Base-by-base conservation (phyloP, 2,329 filamentous ascomycete genomes). In the Fusarium newnesense region DNA sequence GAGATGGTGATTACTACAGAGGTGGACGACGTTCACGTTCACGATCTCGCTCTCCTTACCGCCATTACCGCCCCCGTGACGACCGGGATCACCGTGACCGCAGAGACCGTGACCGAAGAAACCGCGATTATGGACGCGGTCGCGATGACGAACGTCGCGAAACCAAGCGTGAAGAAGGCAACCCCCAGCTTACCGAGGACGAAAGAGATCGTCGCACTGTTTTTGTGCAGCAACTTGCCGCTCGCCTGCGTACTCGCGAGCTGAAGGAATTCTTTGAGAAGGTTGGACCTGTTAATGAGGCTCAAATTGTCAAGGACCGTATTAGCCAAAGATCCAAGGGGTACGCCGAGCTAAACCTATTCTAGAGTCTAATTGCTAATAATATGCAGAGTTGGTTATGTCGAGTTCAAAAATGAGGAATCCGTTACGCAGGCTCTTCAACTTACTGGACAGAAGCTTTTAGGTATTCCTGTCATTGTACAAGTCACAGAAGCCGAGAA, bases 401-500 rank as follows among this genome's bases (percentile, higher is more conserved):
- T 99, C 87, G 96, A 99, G 87, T 99, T 99, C 85, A 97, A 95
- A 82, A 91, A 94, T 80, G 96, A 98, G 89, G 94, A 97, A 79
- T 97, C 95, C 77, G 96, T 99, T 78, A 88, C 92, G 80, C 92
- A 93, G 85, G 96, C 97, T 80, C 93, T 99, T 82, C 94, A 97
- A 87, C 95, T 99, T 87, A 99, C 96, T 83, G 96, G 96, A 85
- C 96, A 98, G 87, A 97, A 96, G 85, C 92, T 99, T 84, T 88
- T 97, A 92, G 95, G 95, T 88, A 98, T 99, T 76, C 96, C 96
- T 67, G 97, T 99, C 82, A 99, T 99, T 79, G 97, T 96, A 62
- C 96, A 98, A 85, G 91, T 97, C 82, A 98, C 96, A 79, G 96
- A 99, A 88, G 97, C 96, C 81, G 97, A 99, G 84, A 99, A 99